phyloP scores from a whole-genome alignment of 83 land plant genomes.

The Picea abies region DNA sequence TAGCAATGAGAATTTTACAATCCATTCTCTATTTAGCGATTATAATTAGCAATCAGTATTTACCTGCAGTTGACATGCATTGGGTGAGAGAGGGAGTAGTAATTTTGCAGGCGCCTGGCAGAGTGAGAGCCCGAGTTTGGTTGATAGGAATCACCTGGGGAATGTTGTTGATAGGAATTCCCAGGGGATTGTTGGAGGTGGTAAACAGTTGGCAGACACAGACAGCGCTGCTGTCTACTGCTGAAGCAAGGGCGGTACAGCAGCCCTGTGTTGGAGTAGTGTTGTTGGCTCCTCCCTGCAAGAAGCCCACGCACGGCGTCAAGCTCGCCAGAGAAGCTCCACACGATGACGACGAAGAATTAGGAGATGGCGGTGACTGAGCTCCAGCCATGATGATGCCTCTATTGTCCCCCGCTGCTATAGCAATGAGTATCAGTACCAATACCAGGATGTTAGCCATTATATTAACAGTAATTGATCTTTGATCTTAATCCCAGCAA shows the following conservation, averaged over 20 bases:
- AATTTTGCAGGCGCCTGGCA: slow-evolving; percentile 41
- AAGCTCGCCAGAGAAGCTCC: slow-evolving; percentile 26
- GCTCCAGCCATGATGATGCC: too few species aligned
- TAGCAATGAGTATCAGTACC: too few species aligned
- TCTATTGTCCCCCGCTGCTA: too few species aligned
- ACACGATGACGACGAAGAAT: too few species aligned
- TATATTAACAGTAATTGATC: too few species aligned
- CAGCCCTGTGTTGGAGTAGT: slow-evolving; percentile 41
- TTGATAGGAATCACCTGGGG: slow-evolving; percentile 10
- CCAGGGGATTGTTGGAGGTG: slow-evolving; percentile 16
- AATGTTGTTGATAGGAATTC: not conserved
- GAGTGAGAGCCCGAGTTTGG: slow-evolving; percentile 38
- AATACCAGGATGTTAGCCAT: too few species aligned
- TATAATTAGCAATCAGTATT: too few species aligned
- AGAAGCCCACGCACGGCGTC: slow-evolving; percentile 41
- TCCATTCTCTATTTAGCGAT: too few species aligned
- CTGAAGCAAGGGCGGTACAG: slow-evolving; percentile 47
- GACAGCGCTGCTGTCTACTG: slow-evolving; percentile 30
- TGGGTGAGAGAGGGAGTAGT: slow-evolving; percentile 33
- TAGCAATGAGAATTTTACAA: too few species aligned
- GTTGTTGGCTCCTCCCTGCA: slow-evolving; percentile 30
- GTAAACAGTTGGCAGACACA: slow-evolving; percentile 50
- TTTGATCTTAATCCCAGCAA: too few species aligned
- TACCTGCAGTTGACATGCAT: slow-evolving; percentile 9
- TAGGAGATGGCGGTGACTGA: too few species aligned